Evolutionary conservation across 1,284 basidiomycete genomes (phyloP).

Genomic region (Cryptococcus sp.): DNA sequence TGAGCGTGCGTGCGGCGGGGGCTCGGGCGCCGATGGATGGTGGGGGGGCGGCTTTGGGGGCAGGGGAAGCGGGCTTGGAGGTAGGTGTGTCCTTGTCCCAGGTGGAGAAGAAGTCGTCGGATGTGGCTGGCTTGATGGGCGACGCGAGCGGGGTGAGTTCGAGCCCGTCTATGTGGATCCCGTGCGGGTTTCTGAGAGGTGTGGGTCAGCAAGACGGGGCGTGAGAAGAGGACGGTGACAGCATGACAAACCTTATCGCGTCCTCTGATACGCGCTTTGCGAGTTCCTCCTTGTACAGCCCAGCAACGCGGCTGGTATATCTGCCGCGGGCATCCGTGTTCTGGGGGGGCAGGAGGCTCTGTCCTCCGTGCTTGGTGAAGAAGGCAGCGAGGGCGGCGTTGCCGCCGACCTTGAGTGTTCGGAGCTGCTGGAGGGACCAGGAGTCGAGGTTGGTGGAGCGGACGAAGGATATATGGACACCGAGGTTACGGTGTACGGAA

Average conservation of each 20-base stretch:
- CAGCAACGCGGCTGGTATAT: conserved; percentile 78
- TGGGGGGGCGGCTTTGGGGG: conserved; percentile 29
- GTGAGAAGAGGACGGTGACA: not conserved
- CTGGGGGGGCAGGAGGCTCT: conserved; percentile 59
- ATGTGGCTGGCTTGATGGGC: conserved; percentile 51
- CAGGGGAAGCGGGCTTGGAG: conserved; percentile 33
- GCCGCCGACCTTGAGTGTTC: conserved; percentile 94
- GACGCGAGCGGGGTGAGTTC: conserved; percentile 53
- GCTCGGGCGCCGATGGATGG: conserved; percentile 41
- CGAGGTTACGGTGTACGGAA: conserved; percentile 90
- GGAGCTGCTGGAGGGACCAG: conserved; percentile 87
- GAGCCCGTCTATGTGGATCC: conserved; percentile 74
- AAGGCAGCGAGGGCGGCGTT: conserved; percentile 88
- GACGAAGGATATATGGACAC: conserved; percentile 97
- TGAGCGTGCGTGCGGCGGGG: conserved; percentile 48
- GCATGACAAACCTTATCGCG: conserved; percentile 56
- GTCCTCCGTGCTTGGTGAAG: conserved; percentile 80
- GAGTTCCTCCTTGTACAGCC: conserved; percentile 90
- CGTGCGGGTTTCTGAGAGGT: conserved; percentile 62
- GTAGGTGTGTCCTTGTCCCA: conserved; percentile 76
- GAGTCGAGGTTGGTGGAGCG: conserved; percentile 94
- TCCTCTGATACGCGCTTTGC: conserved; percentile 79
- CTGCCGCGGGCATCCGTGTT: conserved; percentile 83
- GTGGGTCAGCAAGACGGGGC: not conserved
- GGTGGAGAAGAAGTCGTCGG: conserved; percentile 92